Conservation (phyloP, 176 grass and related monocot species). For the Zoysia pacifica region DNA sequence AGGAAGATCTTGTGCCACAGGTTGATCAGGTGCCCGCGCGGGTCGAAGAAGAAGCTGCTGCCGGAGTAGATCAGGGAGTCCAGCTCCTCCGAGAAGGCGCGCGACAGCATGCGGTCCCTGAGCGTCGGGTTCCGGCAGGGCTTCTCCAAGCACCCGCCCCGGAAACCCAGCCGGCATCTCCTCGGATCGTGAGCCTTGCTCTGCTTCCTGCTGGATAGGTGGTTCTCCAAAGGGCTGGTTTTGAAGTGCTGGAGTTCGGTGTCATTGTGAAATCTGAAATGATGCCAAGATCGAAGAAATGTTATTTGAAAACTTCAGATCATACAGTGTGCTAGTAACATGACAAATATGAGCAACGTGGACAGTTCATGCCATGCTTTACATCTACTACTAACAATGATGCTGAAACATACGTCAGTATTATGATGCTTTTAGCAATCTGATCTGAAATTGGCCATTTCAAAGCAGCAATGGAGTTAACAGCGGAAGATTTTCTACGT, state of each 20-base stretch:
- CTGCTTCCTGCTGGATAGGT: conserved; percentile 29
- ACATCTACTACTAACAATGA: neutral
- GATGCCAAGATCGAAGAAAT: neutral
- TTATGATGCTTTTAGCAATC: neutral
- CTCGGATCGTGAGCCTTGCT: conserved; percentile 28
- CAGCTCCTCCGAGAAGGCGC: conserved; percentile 86
- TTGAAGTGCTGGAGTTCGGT: conserved; percentile 41
- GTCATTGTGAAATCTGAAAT: conserved; percentile 74
- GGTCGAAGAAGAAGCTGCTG: conserved; percentile 58
- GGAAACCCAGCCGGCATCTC: conserved; percentile 47
- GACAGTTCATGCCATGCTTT: neutral
- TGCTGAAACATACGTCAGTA: conserved; percentile 22
- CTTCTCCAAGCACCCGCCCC: conserved; percentile 36
- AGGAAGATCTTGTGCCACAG: conserved; percentile 91
- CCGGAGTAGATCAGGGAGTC: conserved; percentile 54
- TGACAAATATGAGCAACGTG: neutral
- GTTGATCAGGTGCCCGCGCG: conserved; percentile 60
- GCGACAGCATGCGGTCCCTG: conserved; percentile 55
- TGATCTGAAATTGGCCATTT: neutral
- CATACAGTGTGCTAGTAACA: neutral
- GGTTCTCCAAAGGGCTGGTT: conserved; percentile 33
- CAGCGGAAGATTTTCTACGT: neutral
- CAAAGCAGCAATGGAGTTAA: neutral
- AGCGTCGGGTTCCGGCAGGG: conserved; percentile 35
- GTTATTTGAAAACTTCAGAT: neutral